Base-by-base conservation (phyloP, 2,329 filamentous ascomycete genomes). In the Trichoderma brevicompactum region DNA sequence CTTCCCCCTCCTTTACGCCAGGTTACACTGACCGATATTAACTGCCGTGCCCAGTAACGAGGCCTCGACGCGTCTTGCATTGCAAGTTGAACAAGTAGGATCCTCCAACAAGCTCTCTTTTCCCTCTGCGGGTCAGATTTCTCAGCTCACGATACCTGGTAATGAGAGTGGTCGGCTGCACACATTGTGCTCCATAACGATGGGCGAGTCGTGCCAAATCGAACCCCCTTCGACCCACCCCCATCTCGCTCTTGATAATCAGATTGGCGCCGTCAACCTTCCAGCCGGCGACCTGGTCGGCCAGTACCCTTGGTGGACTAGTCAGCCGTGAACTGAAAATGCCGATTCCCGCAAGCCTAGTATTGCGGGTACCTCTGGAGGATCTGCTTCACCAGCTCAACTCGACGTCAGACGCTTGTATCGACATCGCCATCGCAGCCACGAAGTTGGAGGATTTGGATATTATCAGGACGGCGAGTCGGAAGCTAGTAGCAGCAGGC, bases 321-420 rank as follows among this genome's bases (percentile, higher is more conserved):
- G 49, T 63, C 59, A 49, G 59, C 40, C 48, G 59, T 63, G 40
- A 63, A 43, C 23, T 63, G 49, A 23, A 44, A 46, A 54, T 63
- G 49, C 59, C 49, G 59, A 63, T 54, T 63, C 28, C 56, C 49
- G 7, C 59, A 46, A 53, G n/a, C 23, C 49, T 63, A 53, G 59
- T 46, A 40, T 49, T 63, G 59, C 59, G 59, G 59, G 17, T 46
- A 46, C 49, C 59, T 41, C 53, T 46, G 40, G 38, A 41, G 38
- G 49, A 62, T 46, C 59, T 28, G 36, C 34, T 34, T 28, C 34
- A 41, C 32, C 9, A 50, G 56, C 44, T 49, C 48, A 46, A 34
- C 40, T 17, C 48, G 32, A 63, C 49, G 28, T 54, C 59, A 54
- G 49, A 28, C 40, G n/a, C 17, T 13, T 36, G 6, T 53, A 8